Evolutionary conservation across 305 asterid genomes (phyloP), one percentile per base, ranked within the genome.

Genomic region (Solanum hybrid): DNA sequence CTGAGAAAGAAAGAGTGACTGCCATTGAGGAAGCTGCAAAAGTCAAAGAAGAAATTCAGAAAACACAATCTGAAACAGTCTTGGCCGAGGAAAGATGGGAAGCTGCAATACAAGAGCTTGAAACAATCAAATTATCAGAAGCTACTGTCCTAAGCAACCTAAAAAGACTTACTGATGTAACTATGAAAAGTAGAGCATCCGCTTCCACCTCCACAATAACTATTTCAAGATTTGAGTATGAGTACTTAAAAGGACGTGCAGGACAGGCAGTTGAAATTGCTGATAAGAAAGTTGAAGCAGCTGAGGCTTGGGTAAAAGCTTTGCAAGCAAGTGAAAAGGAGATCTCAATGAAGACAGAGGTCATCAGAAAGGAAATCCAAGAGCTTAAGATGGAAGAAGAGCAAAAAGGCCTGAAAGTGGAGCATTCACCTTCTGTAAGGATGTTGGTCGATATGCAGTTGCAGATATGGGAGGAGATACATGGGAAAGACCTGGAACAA

Each of bases 291-390:
- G 94, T 97, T 66, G 97, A 92, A 69, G 99, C 99, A 36, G 97
- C 96, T 79, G 92, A 93, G 92, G 98, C 99, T 34, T 96, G 98
- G 98, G 86, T 94, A 9, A 98, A 95, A 90, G 98, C 99, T 75
- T 90, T 96, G 35, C 95, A 95, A 92, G 98, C 97, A 79, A 95
- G 95, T 76, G 98, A 96, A 90, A 96, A 91, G 91, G 99, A 96
- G 89, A 95, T 94, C 40, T 91, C 93, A 78, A 91, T 93, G 89
- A 93, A 92, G 91, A 91, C 95, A 0, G 97, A 96, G 93, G 90
- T 90, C 88, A 38, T 92, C 32, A 88, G 92, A 91, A 91, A 94
- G 89, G 96, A 94, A 90, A 93, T 89, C 51, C 91, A 93, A 89
- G 95, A 95, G 90, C 90, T 91, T 35, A 93, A 89, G 86, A 91